A percentile compares a stretch with the other conserved stretches of the same genome.
phyloP scores from a whole-genome alignment of 768 basidiomycete species.

The Podaxis mareebaensis region DNA sequence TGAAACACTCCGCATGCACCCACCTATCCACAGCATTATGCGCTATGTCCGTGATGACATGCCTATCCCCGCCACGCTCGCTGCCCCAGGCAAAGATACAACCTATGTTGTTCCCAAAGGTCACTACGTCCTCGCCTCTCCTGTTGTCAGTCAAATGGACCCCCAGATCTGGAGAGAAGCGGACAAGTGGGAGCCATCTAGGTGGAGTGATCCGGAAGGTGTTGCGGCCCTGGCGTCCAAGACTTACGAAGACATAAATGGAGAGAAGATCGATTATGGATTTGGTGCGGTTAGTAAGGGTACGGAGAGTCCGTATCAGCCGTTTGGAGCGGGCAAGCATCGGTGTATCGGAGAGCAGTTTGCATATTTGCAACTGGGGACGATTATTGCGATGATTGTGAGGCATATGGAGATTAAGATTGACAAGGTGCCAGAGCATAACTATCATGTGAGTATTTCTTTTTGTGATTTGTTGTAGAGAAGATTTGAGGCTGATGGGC shows the following conservation, averaged over 20 bases:
- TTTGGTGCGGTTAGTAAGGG: slow-evolving; percentile 96
- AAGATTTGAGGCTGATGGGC: not conserved
- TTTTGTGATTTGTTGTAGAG: not conserved
- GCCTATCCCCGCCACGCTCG: slow-evolving; percentile 75
- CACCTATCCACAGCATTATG: slow-evolving; percentile 95
- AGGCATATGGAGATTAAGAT: slow-evolving; percentile 76
- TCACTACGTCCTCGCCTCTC: slow-evolving; percentile 85
- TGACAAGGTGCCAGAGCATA: slow-evolving; percentile 74
- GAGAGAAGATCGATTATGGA: slow-evolving; percentile 95
- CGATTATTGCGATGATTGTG: slow-evolving; percentile 76
- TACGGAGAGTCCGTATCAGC: slow-evolving; percentile 94
- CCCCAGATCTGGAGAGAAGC: slow-evolving; percentile 78
- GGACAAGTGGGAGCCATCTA: slow-evolving; percentile 69
- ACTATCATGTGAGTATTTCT: slow-evolving; percentile 76
- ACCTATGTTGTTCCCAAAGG: slow-evolving; percentile 89
- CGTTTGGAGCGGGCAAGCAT: slow-evolving; percentile 96
- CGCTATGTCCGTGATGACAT: slow-evolving; percentile 89
- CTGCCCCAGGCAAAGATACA: slow-evolving; percentile 71
- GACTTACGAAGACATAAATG: slow-evolving; percentile 69
- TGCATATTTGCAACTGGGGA: slow-evolving; percentile 91
- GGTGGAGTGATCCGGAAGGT: slow-evolving; percentile 88
- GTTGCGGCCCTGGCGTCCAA: slow-evolving; percentile 78
- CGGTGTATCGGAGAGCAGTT: slow-evolving; percentile 96
- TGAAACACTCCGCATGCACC: slow-evolving; percentile 91
- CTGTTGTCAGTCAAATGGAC: slow-evolving; percentile 87